These are phyloP conservation scores for Chiua virens DNA, from an alignment of 768 basidiomycete species.

Conservation along the genomic window DNA sequence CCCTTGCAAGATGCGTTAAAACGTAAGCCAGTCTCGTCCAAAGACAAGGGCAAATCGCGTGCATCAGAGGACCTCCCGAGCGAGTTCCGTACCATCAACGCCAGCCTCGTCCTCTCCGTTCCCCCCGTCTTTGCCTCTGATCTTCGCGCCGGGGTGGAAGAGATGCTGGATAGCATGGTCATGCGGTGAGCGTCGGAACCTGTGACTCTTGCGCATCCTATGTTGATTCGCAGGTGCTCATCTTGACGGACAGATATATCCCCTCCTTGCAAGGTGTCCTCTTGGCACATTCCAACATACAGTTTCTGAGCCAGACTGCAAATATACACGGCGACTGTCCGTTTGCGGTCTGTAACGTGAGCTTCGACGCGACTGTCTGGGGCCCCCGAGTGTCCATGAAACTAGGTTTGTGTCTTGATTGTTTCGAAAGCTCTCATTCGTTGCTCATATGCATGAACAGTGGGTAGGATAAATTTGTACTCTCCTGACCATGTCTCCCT, in stretches of 20 bases:
- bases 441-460: slow-evolving; percentile 38
- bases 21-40: slow-evolving; percentile 22
- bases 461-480: slow-evolving; percentile 82
- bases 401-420: slow-evolving; percentile 52
- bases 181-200: slow-evolving; percentile 71
- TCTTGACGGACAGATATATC: slow-evolving; percentile 63
- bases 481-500: slow-evolving; percentile 93
- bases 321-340: slow-evolving; percentile 81
- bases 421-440: neutral
- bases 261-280: slow-evolving; percentile 86
- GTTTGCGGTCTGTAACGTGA: slow-evolving; percentile 70
- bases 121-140: slow-evolving; percentile 79
- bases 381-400: slow-evolving; percentile 80
- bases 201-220: slow-evolving; percentile 1
- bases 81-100: slow-evolving; percentile 62
- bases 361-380: slow-evolving; percentile 88
- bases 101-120: slow-evolving; percentile 71
- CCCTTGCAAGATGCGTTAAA: slow-evolving; percentile 10
- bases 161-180: slow-evolving; percentile 91
- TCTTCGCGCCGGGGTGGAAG: slow-evolving; percentile 73
- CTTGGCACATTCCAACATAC: slow-evolving; percentile 78
- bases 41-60: slow-evolving; percentile 40
- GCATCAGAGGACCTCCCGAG: slow-evolving; percentile 27
- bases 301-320: slow-evolving; percentile 63
- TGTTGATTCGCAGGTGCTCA: slow-evolving; percentile 1